Evolutionary conservation across 306 rosid species (phyloP), one percentile per base, ranked within the genome.

Genomic region (Malus sylvestris): DNA sequence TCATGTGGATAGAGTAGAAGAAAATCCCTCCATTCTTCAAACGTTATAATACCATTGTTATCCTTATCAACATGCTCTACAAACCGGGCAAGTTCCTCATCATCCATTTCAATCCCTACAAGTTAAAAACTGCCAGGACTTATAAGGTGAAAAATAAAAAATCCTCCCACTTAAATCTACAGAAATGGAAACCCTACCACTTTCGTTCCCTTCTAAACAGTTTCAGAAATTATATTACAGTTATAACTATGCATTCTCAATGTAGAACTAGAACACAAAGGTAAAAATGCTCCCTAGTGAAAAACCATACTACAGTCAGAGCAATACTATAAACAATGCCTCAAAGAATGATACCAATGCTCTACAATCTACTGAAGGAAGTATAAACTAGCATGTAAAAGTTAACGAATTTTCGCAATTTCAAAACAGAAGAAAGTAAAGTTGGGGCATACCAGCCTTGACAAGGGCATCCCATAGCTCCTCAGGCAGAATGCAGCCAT

Each of bases 11-110:
- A 94, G 71, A 94, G 92, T 67, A 94, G 84, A 71, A 94, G 91
- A 91, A 94, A 94, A 81, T 94, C 98, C 75, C 98, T 85, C 98
- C 98, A 94, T 71, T 94, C 98, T 83, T 90, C 97, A 77, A 94
- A 94, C 65, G 98, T 91, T 78, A 94, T 94, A 62, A 91, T 91
- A 27, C 98, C 98, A 77, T 94, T 92, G 72, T 87, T 89, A 79
- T 94, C 98, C 89, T 92, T 94, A 72, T 94, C 98, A 78, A 94
- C 98, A 75, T 85, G 93, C 87, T 94, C 98, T 23, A 94, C 98
- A 74, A 94, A 94, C 30, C 85, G 98, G 18, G 95, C 98, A 8
- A 94, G 98, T 72, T 94, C 98, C 83, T 87, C 91, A 12, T 94
- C 98, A 74, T 94, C 97, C 78, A 94, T 91, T 78, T 94, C 88